A percentile compares a stretch with the other conserved stretches of the same genome.
phyloP scores from a whole-genome alignment of 129 eudicot species.

The Daucus carota region DH1_v3.0 NC_030383.2:3611501-3612000 shows the following conservation, averaged over 20 bases:
- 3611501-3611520: slow-evolving; percentile 72
- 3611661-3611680: slow-evolving; percentile 71
- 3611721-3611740: slow-evolving; percentile 59
- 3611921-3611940: slow-evolving; percentile 37
- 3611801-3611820: slow-evolving; percentile 60
- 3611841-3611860: slow-evolving; percentile 44
- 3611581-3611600: slow-evolving; percentile 63
- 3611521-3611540: slow-evolving; percentile 44
- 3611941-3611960: slow-evolving; percentile 46
- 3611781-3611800: slow-evolving; percentile 83
- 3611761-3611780: slow-evolving; percentile 82
- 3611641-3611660: slow-evolving; percentile 47
- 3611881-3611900: slow-evolving; percentile 33
- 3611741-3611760: slow-evolving; percentile 66
- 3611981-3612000: slow-evolving; percentile 33
- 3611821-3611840: slow-evolving; percentile 51
- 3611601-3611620: slow-evolving; percentile 59
- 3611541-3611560: slow-evolving; percentile 54
- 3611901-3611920: slow-evolving; percentile 71
- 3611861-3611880: slow-evolving; percentile 45
- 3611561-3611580: slow-evolving; percentile 72
- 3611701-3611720: slow-evolving; percentile 85
- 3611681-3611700: slow-evolving; percentile 72
- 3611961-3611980: slow-evolving; percentile 61
- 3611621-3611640: slow-evolving; percentile 49